Conservation (phyloP, 495 filamentous ascomycete genomes). For the Cairneyella variabilis region DNA sequence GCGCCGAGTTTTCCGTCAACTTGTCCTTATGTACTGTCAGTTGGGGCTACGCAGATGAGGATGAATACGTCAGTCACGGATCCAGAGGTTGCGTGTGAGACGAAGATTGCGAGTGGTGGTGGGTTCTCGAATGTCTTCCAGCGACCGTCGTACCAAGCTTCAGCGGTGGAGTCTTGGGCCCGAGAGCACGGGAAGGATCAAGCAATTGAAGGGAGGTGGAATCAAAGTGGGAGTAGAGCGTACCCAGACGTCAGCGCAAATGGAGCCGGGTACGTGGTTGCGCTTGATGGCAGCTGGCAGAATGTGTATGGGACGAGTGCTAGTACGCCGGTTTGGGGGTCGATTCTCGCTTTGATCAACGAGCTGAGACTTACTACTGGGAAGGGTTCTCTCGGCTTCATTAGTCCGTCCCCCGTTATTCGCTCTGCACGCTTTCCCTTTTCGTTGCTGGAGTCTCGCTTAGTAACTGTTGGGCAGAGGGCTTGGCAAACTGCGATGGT, state of each 20-base stretch:
- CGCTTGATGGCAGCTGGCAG: conserved; percentile 15
- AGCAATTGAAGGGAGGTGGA: conserved; percentile 19
- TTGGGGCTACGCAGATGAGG: conserved; percentile 36
- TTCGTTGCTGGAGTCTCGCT: too few relatives aligned
- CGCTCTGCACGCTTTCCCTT: too few relatives aligned
- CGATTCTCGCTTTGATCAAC: conserved; percentile 40
- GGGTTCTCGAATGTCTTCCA: conserved; percentile 43
- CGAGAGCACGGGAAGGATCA: conserved; percentile 18
- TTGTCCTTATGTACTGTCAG: conserved; percentile 43
- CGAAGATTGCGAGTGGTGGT: conserved; percentile 35
- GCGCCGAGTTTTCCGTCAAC: conserved; percentile 33
- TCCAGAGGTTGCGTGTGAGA: conserved; percentile 28
- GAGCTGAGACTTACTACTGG: conserved; percentile 40
- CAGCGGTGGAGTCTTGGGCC: conserved; percentile 19
- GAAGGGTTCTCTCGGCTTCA: conserved; percentile 45
- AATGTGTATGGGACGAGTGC: conserved; percentile 35
- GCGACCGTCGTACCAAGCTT: conserved; percentile 34
- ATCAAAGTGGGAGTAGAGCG: conserved; percentile 34
- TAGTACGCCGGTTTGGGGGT: conserved; percentile 29
- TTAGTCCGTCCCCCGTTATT: too few relatives aligned
- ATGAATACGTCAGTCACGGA: conserved; percentile 26
- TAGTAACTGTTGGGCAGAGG: too few relatives aligned
- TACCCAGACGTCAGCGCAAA: conserved; percentile 32
- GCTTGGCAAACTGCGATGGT: too few relatives aligned
- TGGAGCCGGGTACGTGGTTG: conserved; percentile 28